These are phyloP conservation scores for Diaporthe longicolla DNA, from an alignment of 2,329 filamentous ascomycete genomes.

Conservation along the genomic window DNA sequence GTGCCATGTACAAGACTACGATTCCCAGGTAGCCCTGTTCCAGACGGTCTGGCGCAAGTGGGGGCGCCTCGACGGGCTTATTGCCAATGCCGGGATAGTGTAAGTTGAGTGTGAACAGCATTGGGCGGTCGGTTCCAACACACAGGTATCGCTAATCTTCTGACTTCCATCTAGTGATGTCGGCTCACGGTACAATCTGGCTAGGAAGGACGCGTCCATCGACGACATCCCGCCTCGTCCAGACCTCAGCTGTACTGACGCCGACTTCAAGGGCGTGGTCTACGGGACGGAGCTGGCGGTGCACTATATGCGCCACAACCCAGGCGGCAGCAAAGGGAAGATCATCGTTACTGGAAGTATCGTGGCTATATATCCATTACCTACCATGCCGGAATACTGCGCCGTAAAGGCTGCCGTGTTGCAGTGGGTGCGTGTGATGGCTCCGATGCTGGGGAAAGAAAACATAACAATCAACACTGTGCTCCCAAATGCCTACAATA, in stretches of 20 bases:
- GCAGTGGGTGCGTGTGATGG: slow-evolving; percentile 22
- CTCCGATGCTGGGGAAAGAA: slow-evolving; percentile 20
- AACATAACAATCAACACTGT: slow-evolving; percentile 8
- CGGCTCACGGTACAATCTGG: slow-evolving; percentile 2
- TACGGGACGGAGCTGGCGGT: slow-evolving; percentile 39
- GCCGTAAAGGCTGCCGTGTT: slow-evolving; percentile 4
- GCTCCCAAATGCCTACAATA: background rate
- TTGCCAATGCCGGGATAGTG: slow-evolving; percentile 25
- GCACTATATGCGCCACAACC: slow-evolving; percentile 43
- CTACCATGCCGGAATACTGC: slow-evolving; percentile 19
- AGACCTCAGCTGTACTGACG: slow-evolving; percentile 42
- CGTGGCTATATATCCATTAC: background rate
- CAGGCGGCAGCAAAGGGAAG: background rate
- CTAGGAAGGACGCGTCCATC: background rate
- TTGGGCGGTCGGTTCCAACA: too few species aligned
- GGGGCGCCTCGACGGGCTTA: background rate
- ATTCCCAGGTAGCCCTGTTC: background rate
- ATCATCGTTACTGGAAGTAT: slow-evolving; percentile 22
- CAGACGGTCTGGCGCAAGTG: slow-evolving; percentile 6
- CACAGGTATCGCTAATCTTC: background rate
- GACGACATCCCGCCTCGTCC: slow-evolving; percentile 8
- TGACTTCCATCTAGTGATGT: background rate
- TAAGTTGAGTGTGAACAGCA: background rate
- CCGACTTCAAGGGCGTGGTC: slow-evolving; percentile 46
- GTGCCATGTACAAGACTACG: slow-evolving; percentile 4